A percentile compares a stretch with the other conserved stretches of the same genome.
These are phyloP conservation scores for Agrocybe chaxingu DNA, from an alignment of 768 basidiomycete genomes.

Conservation along the genomic window DNA sequence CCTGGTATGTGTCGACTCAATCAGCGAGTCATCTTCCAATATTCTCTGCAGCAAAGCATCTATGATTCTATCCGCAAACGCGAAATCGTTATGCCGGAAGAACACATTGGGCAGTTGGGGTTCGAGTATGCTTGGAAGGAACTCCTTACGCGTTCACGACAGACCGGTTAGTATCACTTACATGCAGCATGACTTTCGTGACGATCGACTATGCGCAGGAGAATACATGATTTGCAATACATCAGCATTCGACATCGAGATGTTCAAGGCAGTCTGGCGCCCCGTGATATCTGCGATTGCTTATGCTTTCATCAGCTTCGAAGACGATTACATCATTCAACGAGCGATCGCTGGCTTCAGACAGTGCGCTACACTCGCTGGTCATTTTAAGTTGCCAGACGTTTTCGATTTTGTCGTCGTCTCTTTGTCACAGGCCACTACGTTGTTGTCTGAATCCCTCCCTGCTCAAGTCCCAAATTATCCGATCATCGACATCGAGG, in stretches of 20 bases:
- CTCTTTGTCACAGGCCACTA: constrained; percentile 90
- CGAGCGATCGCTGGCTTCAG: constrained; percentile 94
- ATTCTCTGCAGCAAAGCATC: constrained; percentile 62
- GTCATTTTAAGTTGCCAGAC: constrained; percentile 85
- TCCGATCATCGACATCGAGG: constrained; percentile 87
- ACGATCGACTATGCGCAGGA: constrained; percentile 32
- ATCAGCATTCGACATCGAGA: constrained; percentile 77
- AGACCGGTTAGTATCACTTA: constrained; percentile 54
- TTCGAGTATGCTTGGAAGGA: constrained; percentile 99
- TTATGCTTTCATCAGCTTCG: constrained; percentile 92
- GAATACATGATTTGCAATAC: constrained; percentile 78
- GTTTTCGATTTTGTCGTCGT: constrained; percentile 97
- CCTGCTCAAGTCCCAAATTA: constrained; percentile 75
- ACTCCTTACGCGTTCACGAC: constrained; percentile 74
- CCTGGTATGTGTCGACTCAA: constrained; percentile 44
- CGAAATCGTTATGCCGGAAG: constrained; percentile 97
- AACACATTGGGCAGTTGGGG: constrained; percentile 93
- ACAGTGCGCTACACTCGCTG: constrained; percentile 92
- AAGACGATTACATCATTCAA: constrained; percentile 96
- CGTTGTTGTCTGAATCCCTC: constrained; percentile 72
- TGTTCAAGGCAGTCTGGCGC: constrained; percentile 95
- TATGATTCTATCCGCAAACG: constrained; percentile 92
- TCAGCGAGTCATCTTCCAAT: background rate
- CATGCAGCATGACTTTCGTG: background rate
- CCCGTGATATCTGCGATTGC: constrained; percentile 92